Base-by-base conservation (phyloP, 1,284 basidiomycete genomes). In the Naganishia liquefaciens region DNA sequence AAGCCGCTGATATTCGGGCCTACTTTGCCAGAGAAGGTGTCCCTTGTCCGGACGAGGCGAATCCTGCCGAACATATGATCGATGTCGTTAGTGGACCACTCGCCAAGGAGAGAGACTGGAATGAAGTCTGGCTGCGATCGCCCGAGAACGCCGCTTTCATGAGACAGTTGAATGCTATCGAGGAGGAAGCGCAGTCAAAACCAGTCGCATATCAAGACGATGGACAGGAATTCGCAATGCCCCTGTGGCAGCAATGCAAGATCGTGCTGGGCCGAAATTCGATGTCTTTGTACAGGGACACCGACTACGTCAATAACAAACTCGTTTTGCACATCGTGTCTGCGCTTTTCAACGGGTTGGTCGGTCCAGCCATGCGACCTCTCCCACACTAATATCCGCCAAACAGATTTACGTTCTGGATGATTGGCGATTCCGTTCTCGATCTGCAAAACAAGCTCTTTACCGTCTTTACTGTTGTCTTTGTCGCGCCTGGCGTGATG, bases 71-170 rank as follows among this genome's bases (percentile, higher is more conserved):
- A 66, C 71, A 70, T 63, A 78, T 79, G 75, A 77, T 80, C 57
- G 77, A 75, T 49, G 87, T 86, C 27, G 89, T 89, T 13, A 51
- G 49, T 15, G 49, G 49, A 17, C 27, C 13, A 72, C 74, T 25
- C 70, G 72, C 71, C 3, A 70, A 70, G 21, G 70, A 83, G 37
- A 80, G 82, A 28, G 87, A 90, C 70, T 91, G 88, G 88, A 85
- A 85, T 47, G 83, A 88, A 62, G 78, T 89, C 13, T 90, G 88
- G 88, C 74, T 83, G 23, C 79, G 77, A 63, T 82, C 74, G 40
- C 66, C 77, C 3, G 79, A 83, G 66, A 73, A 75, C 53, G 71
- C 73, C 43, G 64, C 68, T 13, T 72, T 80, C 37, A 71, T 77
- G 44, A 49, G 70, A 13, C 77, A 83, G 67, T 75, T 84, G 39